Conservation (phyloP, 1,284 basidiomycete genomes). For the Flammula alnicola region DNA sequence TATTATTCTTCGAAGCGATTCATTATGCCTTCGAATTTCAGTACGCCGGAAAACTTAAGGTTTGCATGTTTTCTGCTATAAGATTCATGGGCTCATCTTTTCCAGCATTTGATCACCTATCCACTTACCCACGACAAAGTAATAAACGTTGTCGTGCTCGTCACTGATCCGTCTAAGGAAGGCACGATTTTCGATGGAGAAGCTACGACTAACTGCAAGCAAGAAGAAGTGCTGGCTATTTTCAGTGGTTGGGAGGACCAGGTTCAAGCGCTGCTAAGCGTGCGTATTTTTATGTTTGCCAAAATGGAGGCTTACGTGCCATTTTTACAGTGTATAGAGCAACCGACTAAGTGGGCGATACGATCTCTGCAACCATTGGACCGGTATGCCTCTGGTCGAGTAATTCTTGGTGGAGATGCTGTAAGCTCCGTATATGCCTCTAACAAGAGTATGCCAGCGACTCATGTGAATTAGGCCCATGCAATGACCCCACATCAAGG, state of each 20-base stretch:
- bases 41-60: slow-evolving; percentile 47
- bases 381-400: slow-evolving; percentile 39
- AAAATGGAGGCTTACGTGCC: slow-evolving; percentile 4
- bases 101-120: slow-evolving; percentile 49
- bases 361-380: slow-evolving; percentile 42
- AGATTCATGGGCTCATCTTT: too few relatives aligned
- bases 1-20: neutral
- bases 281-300: slow-evolving; percentile 24
- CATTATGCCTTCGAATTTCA: slow-evolving; percentile 17
- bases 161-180: slow-evolving; percentile 39
- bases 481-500: slow-evolving; percentile 55
- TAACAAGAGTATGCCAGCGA: neutral
- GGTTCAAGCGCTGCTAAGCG: slow-evolving; percentile 45
- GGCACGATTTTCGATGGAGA: slow-evolving; percentile 42
- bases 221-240: slow-evolving; percentile 37
- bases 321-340: slow-evolving; percentile 40
- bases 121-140: slow-evolving; percentile 45
- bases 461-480: slow-evolving; percentile 41
- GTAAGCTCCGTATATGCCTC: slow-evolving; percentile 32
- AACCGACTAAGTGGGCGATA: slow-evolving; percentile 45
- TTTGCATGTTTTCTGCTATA: slow-evolving; percentile 21
- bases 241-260: slow-evolving; percentile 50
- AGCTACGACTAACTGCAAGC: slow-evolving; percentile 38
- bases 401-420: slow-evolving; percentile 48
- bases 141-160: slow-evolving; percentile 51